These are phyloP conservation scores for Gymnopilus dilepis DNA, from an alignment of 768 basidiomycete genomes.

Conservation along the genomic window DNA sequence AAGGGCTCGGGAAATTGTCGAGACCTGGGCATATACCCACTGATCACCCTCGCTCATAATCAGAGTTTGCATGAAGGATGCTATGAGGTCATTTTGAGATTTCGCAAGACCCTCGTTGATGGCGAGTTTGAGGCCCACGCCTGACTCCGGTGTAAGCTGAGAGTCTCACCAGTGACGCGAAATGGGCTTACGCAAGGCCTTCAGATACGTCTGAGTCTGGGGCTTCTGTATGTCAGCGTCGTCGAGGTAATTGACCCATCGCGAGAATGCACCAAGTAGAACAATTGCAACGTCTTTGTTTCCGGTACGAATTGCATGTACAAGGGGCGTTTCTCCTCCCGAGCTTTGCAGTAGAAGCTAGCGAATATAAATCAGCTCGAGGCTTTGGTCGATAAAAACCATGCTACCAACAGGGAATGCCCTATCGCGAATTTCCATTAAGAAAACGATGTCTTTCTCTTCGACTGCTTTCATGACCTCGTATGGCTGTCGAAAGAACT, in stretches of 20 bases:
- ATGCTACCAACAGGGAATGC: constrained; percentile 71
- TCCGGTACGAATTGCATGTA: constrained; percentile 89
- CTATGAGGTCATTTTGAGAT: constrained; percentile 82
- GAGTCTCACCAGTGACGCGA: background rate
- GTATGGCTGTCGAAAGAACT: constrained; percentile 40
- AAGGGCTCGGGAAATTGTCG: constrained; percentile 72
- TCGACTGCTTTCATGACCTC: constrained; percentile 88
- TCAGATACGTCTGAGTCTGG: constrained; percentile 73
- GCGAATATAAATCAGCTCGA: background rate
- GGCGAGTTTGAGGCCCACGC: constrained; percentile 87
- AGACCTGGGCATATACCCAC: constrained; percentile 80
- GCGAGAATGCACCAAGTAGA: constrained; percentile 87
- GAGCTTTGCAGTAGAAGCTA: constrained; percentile 84
- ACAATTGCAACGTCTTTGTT: constrained; percentile 87
- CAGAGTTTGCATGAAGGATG: constrained; percentile 92
- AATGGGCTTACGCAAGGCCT: constrained; percentile 71
- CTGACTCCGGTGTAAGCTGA: constrained; percentile 34
- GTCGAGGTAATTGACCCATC: constrained; percentile 88
- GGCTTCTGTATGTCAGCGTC: constrained; percentile 77
- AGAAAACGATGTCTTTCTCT: constrained; percentile 76
- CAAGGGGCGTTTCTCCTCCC: constrained; percentile 85
- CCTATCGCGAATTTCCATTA: constrained; percentile 84
- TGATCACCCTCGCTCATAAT: constrained; percentile 96
- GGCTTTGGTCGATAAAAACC: background rate
- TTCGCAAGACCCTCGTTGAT: constrained; percentile 87